Percentiles rank a stretch among this genome's conserved stretches.
Evolutionary conservation across 2,329 filamentous ascomycete genomes (phyloP).

Genomic region (Orbilia quercus): DNA sequence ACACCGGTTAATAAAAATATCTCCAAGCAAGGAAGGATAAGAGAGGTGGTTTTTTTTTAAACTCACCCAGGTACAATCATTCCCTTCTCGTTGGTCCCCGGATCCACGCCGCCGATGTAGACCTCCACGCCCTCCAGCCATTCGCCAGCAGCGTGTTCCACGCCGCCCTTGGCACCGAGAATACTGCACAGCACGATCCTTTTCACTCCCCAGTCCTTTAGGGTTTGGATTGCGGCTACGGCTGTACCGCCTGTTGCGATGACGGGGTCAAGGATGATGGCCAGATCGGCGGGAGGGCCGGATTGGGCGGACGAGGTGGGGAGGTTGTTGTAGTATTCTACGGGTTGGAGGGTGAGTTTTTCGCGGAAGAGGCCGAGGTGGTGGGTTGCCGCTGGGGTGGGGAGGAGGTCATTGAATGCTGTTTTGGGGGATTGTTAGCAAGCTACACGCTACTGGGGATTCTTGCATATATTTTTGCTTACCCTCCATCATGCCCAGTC

Average conservation of each 20-base stretch:
- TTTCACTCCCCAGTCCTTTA: constrained; percentile 91
- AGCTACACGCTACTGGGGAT: no score
- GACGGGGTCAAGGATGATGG: constrained; percentile 88
- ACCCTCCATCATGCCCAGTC: constrained; percentile 90
- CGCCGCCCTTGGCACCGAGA: constrained; percentile 77
- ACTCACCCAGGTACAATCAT: constrained; percentile 55
- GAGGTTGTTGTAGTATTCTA: constrained; percentile 98
- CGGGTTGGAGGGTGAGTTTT: constrained; percentile 83
- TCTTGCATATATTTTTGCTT: constrained; percentile 44
- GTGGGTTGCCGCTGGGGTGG: constrained; percentile 81
- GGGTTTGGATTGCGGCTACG: constrained; percentile 85
- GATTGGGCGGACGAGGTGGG: constrained; percentile 66
- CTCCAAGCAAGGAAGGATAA: no score
- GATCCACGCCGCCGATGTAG: constrained; percentile 71
- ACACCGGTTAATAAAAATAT: constrained; percentile 1
- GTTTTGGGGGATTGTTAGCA: constrained; percentile 3
- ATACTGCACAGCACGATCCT: constrained; percentile 80
- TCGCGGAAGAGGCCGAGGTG: constrained; percentile 96
- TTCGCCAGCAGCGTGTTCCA: constrained; percentile 76
- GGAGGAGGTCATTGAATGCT: constrained; percentile 86
- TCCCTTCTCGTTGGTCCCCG: constrained; percentile 36
- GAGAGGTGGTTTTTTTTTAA: neutral
- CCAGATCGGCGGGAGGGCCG: constrained; percentile 70
- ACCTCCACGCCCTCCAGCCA: constrained; percentile 83
- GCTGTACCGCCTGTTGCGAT: constrained; percentile 94